phyloP scores from a whole-genome alignment of 345 rosid species.

The Sisymbrium altissimum region DNA sequence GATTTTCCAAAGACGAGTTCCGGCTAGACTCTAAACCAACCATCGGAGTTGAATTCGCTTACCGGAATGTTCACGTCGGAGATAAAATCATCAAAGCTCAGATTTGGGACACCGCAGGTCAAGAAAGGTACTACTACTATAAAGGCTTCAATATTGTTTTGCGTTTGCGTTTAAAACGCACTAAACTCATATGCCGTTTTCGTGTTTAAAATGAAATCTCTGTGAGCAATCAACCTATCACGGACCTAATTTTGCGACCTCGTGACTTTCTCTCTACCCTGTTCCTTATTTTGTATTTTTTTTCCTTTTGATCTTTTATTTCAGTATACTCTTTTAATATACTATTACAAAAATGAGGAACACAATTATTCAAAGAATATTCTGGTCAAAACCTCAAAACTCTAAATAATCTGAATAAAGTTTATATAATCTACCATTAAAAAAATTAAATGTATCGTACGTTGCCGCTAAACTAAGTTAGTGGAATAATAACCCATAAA shows the following conservation, averaged over 20 bases:
- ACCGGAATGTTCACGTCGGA: conserved; percentile 60
- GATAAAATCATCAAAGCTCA: conserved; percentile 87
- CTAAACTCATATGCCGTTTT: background rate
- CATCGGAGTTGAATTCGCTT: conserved; percentile 88
- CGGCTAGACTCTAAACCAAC: conserved; percentile 91
- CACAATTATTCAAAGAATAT: background rate
- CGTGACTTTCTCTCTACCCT: conserved; percentile 14
- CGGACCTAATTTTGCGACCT: conserved; percentile 8
- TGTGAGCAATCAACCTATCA: conserved; percentile 6
- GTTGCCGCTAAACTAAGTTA: background rate
- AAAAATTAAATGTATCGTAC: background rate
- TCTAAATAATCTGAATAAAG: background rate
- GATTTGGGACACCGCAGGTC: conserved; percentile 99
- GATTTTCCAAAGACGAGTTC: conserved; percentile 72
- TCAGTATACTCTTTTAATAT: background rate
- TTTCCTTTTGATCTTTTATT: background rate
- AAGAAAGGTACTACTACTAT: conserved; percentile 60
- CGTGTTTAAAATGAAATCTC: conserved; percentile 1
- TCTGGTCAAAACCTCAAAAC: background rate
- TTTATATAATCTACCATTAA: background rate
- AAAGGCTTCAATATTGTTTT: background rate
- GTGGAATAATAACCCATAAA: background rate
- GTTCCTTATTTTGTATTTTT: conserved; percentile 17
- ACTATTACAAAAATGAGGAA: background rate
- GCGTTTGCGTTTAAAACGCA: conserved; percentile 14